A percentile compares a stretch with the other conserved stretches of the same genome.
Evolutionary conservation across 164 flowering plant genomes (phyloP).

Genomic region (Liriodendron chinense): DNA sequence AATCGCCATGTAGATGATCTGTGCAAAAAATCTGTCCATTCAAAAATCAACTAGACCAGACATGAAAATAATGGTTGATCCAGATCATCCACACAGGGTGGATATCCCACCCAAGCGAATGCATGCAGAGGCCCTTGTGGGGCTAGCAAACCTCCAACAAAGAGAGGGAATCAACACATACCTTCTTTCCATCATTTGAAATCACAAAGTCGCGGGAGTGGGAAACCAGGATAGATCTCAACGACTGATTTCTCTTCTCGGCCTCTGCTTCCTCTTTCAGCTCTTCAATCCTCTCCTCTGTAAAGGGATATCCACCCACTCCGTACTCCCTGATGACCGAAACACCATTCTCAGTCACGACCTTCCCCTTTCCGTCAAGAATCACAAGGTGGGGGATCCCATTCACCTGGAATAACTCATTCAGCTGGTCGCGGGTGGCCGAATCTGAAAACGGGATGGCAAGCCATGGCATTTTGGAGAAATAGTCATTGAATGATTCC

Average conservation of each 20-base stretch:
- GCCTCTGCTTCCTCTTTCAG: conserved; percentile 51
- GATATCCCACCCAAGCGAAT: too few relatives aligned
- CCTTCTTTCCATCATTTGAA: conserved; percentile 41
- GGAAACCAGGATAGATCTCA: conserved; percentile 51
- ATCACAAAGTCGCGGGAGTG: conserved; percentile 45
- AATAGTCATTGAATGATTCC: conserved; percentile 48
- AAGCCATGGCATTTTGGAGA: conserved; percentile 83
- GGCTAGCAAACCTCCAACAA: too few relatives aligned
- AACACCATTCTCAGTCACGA: conserved; percentile 34
- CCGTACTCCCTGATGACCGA: conserved; percentile 41
- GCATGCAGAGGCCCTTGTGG: too few relatives aligned
- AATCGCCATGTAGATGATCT: not conserved
- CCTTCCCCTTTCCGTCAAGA: conserved; percentile 49
- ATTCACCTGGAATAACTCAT: conserved; percentile 38
- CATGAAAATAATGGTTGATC: too few relatives aligned
- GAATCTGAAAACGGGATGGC: conserved; percentile 72
- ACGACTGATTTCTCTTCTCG: conserved; percentile 47
- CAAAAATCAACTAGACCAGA: not conserved
- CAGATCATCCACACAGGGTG: too few relatives aligned
- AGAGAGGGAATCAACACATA: conserved; percentile 10
- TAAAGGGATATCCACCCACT: conserved; percentile 56
- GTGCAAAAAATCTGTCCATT: too few relatives aligned
- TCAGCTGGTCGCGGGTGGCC: conserved; percentile 29
- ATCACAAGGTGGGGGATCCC: conserved; percentile 64
- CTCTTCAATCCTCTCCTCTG: conserved; percentile 36